Evolutionary conservation across 768 basidiomycete genomes (phyloP).

Genomic region (Kwoniella europaea): DNA sequence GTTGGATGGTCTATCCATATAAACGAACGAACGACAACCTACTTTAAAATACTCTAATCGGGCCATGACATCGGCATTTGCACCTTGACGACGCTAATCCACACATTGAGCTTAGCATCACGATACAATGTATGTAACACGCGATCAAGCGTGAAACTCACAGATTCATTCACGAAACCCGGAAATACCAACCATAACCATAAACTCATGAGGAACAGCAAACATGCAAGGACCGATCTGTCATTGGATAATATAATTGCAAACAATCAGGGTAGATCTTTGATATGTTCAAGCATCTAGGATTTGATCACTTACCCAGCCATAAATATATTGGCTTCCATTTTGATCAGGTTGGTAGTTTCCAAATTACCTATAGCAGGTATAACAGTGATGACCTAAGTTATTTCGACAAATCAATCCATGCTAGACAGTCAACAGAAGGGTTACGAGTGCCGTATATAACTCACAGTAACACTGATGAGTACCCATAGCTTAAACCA

Average conservation of each 20-base stretch:
- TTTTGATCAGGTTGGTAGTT: slow-evolving; percentile 33
- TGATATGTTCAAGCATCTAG: not conserved
- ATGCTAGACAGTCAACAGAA: not conserved
- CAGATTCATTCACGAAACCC: slow-evolving; percentile 45
- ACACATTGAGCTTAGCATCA: not conserved
- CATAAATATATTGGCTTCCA: slow-evolving; percentile 48
- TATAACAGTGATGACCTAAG: slow-evolving; percentile 22
- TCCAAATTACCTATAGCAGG: slow-evolving; percentile 35
- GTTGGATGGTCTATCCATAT: not conserved
- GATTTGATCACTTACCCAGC: slow-evolving; percentile 28
- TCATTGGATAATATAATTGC: too few relatives aligned
- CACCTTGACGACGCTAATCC: slow-evolving; percentile 38
- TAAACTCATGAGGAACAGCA: slow-evolving; percentile 27
- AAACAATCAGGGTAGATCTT: too few relatives aligned
- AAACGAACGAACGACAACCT: not conserved
- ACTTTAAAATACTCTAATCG: slow-evolving; percentile 48
- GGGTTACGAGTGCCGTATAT: slow-evolving; percentile 51
- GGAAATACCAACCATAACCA: slow-evolving; percentile 44
- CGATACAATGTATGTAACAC: not conserved
- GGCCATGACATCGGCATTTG: slow-evolving; percentile 45
- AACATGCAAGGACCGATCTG: slow-evolving; percentile 27
- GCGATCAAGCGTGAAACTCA: not conserved
- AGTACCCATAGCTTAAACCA: slow-evolving; percentile 63
- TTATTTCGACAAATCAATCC: not conserved
- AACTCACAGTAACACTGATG: slow-evolving; percentile 84